Conservation (phyloP, 108 stramenopile genomes). For the Conticribra guillardii region DNA sequence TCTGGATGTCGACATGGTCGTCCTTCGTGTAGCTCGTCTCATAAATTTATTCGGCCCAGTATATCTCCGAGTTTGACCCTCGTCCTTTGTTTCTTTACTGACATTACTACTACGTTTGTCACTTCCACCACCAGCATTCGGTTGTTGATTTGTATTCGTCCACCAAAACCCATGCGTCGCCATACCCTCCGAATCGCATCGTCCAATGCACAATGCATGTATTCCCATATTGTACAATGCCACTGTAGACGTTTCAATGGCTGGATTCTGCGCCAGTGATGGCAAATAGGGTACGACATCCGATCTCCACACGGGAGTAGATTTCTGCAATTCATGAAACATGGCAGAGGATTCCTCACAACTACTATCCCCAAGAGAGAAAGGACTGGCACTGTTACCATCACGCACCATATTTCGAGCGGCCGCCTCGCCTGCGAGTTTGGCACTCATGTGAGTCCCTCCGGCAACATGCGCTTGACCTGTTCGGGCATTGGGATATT, state of each 20-base stretch:
- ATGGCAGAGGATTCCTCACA: background rate
- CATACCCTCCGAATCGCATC: constrained; percentile 78
- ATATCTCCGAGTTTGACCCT: background rate
- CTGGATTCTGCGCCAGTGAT: constrained; percentile 1
- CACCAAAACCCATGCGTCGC: constrained; percentile 87
- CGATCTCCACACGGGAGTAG: constrained; percentile 80
- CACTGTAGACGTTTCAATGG: constrained; percentile 37
- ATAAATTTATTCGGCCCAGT: constrained; percentile 38
- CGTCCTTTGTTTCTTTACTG: background rate
- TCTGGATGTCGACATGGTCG: background rate
- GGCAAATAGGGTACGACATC: constrained; percentile 60
- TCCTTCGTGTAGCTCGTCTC: constrained; percentile 35
- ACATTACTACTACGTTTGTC: constrained; percentile 1
- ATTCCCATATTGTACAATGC: constrained; percentile 67
- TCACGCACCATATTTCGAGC: constrained; percentile 77
- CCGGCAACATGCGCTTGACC: constrained; percentile 80
- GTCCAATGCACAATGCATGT: constrained; percentile 76
- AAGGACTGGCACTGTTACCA: no score
- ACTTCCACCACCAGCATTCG: constrained; percentile 16
- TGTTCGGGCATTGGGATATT: constrained; percentile 70
- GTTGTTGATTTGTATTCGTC: constrained; percentile 76
- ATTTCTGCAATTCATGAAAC: constrained; percentile 43
- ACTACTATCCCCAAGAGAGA: background rate
- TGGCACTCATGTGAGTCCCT: constrained; percentile 61
- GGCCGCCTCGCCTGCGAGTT: constrained; percentile 71